Percentiles rank a stretch among this genome's conserved stretches.
Evolutionary conservation across 208 protist species (phyloP).

Genomic region (Leishmania martiniquensis): DNA sequence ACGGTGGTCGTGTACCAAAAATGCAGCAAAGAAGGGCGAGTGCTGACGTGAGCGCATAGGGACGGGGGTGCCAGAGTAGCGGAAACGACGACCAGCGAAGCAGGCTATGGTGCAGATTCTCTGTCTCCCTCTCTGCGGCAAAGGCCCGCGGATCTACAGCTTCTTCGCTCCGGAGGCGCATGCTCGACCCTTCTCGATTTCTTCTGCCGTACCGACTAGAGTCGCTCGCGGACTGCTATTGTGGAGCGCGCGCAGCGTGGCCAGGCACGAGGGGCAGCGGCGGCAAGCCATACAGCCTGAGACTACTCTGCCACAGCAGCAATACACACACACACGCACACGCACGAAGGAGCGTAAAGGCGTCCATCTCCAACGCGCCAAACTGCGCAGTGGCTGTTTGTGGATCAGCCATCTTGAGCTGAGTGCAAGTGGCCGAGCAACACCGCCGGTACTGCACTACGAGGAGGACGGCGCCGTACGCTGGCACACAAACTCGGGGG

Average conservation of each 20-base stretch:
- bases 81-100: neutral
- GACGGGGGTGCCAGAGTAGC: neutral
- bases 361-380: neutral
- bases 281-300: neutral
- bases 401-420: neutral
- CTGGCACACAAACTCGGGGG: neutral
- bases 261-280: neutral
- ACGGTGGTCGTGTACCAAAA: conserved; percentile 17
- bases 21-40: conserved; percentile 7
- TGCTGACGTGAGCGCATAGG: neutral
- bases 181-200: neutral
- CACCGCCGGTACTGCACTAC: neutral
- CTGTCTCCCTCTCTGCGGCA: conserved; percentile 2
- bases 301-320: neutral
- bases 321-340: too few species aligned
- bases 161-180: neutral
- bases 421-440: neutral
- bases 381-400: neutral
- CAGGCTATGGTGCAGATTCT: neutral
- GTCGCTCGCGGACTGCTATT: neutral
- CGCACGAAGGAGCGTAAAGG: neutral
- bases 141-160: neutral
- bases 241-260: neutral
- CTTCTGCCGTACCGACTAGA: neutral
- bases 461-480: too few species aligned